These are phyloP conservation scores for Beauveria sp. DNA, from an alignment of 2,329 filamentous ascomycete genomes.

Conservation along the genomic window DNA sequence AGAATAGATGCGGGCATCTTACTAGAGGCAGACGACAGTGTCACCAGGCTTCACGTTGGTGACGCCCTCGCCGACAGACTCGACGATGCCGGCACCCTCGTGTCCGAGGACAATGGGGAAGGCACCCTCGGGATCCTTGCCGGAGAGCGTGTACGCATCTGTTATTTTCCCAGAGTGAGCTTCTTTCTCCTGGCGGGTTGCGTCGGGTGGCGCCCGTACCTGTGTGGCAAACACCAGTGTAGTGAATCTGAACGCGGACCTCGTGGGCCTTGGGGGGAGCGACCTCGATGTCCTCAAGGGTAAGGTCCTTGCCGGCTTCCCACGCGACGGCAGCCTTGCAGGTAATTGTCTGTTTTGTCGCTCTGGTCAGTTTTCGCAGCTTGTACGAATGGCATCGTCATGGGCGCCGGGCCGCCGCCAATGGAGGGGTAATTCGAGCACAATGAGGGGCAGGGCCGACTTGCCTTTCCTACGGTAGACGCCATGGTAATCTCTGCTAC, in stretches of 20 bases:
- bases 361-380: neutral
- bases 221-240: slow-evolving; percentile 98
- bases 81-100: slow-evolving; percentile 85
- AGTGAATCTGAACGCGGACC: slow-evolving; percentile 93
- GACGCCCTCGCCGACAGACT: slow-evolving; percentile 90
- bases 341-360: slow-evolving; percentile 64
- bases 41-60: slow-evolving; percentile 91
- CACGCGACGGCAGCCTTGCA: slow-evolving; percentile 98
- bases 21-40: slow-evolving; percentile 85
- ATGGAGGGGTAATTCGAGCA: slow-evolving; percentile 17
- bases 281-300: slow-evolving; percentile 88
- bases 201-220: slow-evolving; percentile 41
- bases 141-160: slow-evolving; percentile 92
- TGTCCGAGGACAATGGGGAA: slow-evolving; percentile 86
- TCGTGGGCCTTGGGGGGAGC: slow-evolving; percentile 82
- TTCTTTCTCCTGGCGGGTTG: neutral
- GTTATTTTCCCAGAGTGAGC: neutral
- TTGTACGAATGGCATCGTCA: neutral
- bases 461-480: slow-evolving; percentile 45
- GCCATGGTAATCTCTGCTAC: slow-evolving; percentile 30
- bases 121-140: slow-evolving; percentile 93
- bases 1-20: slow-evolving; percentile 23
- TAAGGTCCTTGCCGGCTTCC: slow-evolving; percentile 87
- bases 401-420: neutral
- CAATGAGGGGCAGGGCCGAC: slow-evolving; percentile 14